Base-by-base conservation (phyloP, 306 rosid genomes). In the Arachis hypogaea region DNA sequence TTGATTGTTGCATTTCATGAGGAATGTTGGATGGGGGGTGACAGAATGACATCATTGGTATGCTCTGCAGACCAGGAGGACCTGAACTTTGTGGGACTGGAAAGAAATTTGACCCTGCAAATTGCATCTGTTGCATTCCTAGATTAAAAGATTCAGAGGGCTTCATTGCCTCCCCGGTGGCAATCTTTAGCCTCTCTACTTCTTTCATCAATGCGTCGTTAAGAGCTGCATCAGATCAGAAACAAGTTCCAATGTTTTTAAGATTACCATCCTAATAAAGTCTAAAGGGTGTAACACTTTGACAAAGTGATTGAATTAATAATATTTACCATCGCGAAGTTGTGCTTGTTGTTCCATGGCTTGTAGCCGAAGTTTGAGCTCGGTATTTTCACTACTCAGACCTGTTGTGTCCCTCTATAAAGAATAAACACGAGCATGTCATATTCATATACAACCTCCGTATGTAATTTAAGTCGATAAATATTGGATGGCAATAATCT, bases 341-440 rank as follows among this genome's bases (percentile, higher is more conserved):
- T 92, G 98, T 64, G 98, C 99, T 66, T 95, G 99, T 82, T 95
- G 99, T 73, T 95, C 99, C 99, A 95, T 92, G 78, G 93, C 90
- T 80, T 92, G 98, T 69, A 95, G 78, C 5, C 99, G 96, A 79
- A 86, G 90, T 81, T 92, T 95, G 72, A 95, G 99, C 88, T 95
- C 96, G 33, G 98, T 88, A 69, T 95, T 95, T 84, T 95, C 99
- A 47, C 86, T 55, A 82, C 89, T 90, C 73, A 95, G 80, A 66
- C 96, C 96, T 42, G 85, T 85, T 51, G 99, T 92, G 78, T 95
- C 98, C 80, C 98, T 86, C 99, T 95, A 40, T 7, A 59, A 81
- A 63, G 74, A 59, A 69, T 54, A 33, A 86, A 59, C 56, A n/a
- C 59, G 49, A 54, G 55, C 45, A 45, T 66, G 58, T 78, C 69